Conservation (phyloP, 2,329 filamentous ascomycete genomes). For the Colletotrichum salicis region DNA sequence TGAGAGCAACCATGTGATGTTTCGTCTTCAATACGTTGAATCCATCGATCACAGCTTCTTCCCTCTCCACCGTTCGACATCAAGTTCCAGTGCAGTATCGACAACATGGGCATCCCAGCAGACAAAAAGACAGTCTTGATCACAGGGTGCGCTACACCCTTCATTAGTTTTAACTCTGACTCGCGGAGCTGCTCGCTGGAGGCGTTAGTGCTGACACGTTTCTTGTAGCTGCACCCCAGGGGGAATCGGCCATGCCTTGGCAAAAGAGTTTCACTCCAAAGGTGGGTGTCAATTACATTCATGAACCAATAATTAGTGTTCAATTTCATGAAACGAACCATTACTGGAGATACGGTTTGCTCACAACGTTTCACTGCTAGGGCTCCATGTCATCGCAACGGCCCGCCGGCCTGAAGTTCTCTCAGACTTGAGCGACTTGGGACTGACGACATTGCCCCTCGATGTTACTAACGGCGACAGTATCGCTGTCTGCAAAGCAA, state of each 20-base stretch:
- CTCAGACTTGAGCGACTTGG: constrained; percentile 54
- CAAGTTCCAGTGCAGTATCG: background rate
- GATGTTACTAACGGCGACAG: constrained; percentile 65
- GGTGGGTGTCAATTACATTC: constrained; percentile 47
- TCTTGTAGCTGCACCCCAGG: constrained; percentile 64
- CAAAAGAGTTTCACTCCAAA: constrained; percentile 62
- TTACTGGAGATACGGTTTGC: background rate
- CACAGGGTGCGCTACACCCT: constrained; percentile 53
- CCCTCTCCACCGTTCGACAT: background rate
- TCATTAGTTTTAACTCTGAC: background rate
- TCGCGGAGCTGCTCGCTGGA: background rate
- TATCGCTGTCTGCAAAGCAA: constrained; percentile 58
- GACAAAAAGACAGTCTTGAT: constrained; percentile 58
- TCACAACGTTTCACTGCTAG: constrained; percentile 41
- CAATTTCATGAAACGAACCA: background rate
- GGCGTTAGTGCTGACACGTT: constrained; percentile 1
- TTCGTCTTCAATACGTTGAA: background rate
- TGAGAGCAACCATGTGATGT: background rate
- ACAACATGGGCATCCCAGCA: constrained; percentile 32
- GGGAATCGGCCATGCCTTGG: constrained; percentile 66
- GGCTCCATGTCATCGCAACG: constrained; percentile 66
- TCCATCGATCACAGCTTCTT: background rate
- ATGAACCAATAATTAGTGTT: background rate
- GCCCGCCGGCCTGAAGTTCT: constrained; percentile 62
- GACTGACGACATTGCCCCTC: constrained; percentile 61